Evolutionary conservation across 768 basidiomycete species (phyloP), one percentile per base, ranked within the genome.

Genomic region (Filobasidium wieringae): DNA sequence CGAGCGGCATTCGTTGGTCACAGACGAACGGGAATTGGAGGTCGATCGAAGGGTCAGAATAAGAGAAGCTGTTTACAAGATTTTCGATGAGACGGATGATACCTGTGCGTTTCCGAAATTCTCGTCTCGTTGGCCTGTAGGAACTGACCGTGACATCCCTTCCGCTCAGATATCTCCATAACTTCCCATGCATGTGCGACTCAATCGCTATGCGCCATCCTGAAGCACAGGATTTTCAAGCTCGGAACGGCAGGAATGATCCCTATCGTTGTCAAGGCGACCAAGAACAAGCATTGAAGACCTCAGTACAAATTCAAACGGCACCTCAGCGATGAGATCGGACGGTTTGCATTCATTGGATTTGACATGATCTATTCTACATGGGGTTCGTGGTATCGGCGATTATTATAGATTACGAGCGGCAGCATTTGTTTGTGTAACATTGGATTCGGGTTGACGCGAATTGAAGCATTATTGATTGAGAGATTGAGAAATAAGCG

Each of bases 221-320:
- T 73, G 4, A 57, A 64, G 22, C 72, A 73, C 53, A 62, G 58
- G 26, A 59, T 65, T 2, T 68, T 70, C 58, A 66, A 68, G 2
- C 59, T 73, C 5, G 62, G 63, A 3, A 73, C 72, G 33, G 70
- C 67, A 5, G 72, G 71, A 56, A 69, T 73, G 70, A 73, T 73
- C 36, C 72, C 72, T 2, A 63, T 72, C 17, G 64, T 72, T 14
- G 66, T 72, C 51, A 68, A 66, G 51, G 68, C 68, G 30, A 72
- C 71, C 19, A n/a, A n/a, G n/a, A n/a, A n/a, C n/a, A n/a, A n/a
- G n/a, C n/a, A n/a, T n/a, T n/a, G n/a, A n/a, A n/a, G n/a, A n/a
- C n/a, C n/a, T n/a, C n/a, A n/a, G n/a, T n/a, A n/a, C n/a, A n/a
- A n/a, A n/a, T n/a, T n/a, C n/a, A n/a, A n/a, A n/a, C n/a, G n/a